Base-by-base conservation (phyloP, 2,329 filamentous ascomycete genomes). In the Conoideocrella luteorostrata region DNA sequence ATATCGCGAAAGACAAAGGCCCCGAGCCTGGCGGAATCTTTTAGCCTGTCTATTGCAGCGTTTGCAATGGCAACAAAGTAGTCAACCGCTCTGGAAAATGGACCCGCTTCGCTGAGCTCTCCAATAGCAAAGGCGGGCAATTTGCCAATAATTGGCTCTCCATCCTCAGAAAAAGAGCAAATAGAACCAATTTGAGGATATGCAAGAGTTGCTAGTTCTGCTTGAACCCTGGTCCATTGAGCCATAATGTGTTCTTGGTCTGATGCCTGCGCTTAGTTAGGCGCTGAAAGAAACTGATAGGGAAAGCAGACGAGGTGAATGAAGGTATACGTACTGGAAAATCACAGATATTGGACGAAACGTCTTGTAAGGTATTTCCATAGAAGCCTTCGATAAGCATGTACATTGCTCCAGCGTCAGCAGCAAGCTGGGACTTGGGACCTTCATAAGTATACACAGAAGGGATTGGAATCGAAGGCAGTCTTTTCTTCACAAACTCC, bases 1-100 rank as follows among this genome's bases (percentile, higher is more conserved):
- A 62, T 59, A 39, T 55, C 50, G 30, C 43, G 33, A 44, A 60
- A 60, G n/a, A n/a, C n/a, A n/a, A n/a, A n/a, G n/a, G n/a, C n/a
- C n/a, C n/a, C n/a, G n/a, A n/a, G n/a, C n/a, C n/a, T n/a, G n/a
- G n/a, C n/a, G n/a, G n/a, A n/a, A n/a, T n/a, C n/a, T n/a, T n/a
- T n/a, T n/a, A n/a, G n/a, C n/a, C n/a, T n/a, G n/a, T n/a, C n/a
- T n/a, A n/a, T n/a, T n/a, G n/a, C n/a, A n/a, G n/a, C n/a, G n/a
- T n/a, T n/a, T n/a, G n/a, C n/a, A n/a, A n/a, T n/a, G n/a, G n/a
- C n/a, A n/a, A n/a, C n/a, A n/a, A n/a, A n/a, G n/a, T n/a, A n/a
- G n/a, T n/a, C n/a, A n/a, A n/a, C n/a, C n/a, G n/a, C n/a, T n/a
- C n/a, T n/a, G n/a, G n/a, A n/a, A n/a, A n/a, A n/a, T n/a, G n/a